A percentile compares a stretch with the other conserved stretches of the same genome.
phyloP scores from a whole-genome alignment of 352 stramenopile genomes.

The Phytophthora macrochlamydospora region DNA sequence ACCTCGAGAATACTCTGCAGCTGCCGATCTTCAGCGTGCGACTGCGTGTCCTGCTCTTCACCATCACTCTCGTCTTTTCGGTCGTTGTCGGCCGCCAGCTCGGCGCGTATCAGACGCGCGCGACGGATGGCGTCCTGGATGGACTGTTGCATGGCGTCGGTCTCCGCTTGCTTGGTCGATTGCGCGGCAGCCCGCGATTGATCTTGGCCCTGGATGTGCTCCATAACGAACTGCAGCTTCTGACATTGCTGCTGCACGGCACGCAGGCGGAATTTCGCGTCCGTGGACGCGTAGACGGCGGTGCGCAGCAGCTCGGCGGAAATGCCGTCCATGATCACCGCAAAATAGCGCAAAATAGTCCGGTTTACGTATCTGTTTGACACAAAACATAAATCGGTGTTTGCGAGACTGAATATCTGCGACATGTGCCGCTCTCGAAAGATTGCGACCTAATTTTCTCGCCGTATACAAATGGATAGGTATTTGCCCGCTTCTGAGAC shows the following conservation, averaged over 20 bases:
- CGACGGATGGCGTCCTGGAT: slow-evolving; percentile 57
- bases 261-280: slow-evolving; percentile 41
- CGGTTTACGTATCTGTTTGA: no score
- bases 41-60: no score
- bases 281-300: slow-evolving; percentile 29
- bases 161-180: slow-evolving; percentile 16
- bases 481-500: no score
- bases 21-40: slow-evolving; percentile 7
- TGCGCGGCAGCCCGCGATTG: slow-evolving; percentile 2
- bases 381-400: no score
- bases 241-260: slow-evolving; percentile 44
- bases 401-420: no score
- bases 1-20: slow-evolving; percentile 37
- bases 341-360: no score
- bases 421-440: no score
- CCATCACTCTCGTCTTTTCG: slow-evolving; percentile 5
- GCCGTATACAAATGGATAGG: no score
- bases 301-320: slow-evolving; percentile 22
- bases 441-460: no score
- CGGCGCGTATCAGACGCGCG: slow-evolving; percentile 37
- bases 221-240: slow-evolving; percentile 31
- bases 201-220: slow-evolving; percentile 27
- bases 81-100: slow-evolving; percentile 7
- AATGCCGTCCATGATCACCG: slow-evolving; percentile 13
- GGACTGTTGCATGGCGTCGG: slow-evolving; percentile 37